Conservation (phyloP, 2,329 filamentous ascomycete species). For the Penicillium expansum region DNA sequence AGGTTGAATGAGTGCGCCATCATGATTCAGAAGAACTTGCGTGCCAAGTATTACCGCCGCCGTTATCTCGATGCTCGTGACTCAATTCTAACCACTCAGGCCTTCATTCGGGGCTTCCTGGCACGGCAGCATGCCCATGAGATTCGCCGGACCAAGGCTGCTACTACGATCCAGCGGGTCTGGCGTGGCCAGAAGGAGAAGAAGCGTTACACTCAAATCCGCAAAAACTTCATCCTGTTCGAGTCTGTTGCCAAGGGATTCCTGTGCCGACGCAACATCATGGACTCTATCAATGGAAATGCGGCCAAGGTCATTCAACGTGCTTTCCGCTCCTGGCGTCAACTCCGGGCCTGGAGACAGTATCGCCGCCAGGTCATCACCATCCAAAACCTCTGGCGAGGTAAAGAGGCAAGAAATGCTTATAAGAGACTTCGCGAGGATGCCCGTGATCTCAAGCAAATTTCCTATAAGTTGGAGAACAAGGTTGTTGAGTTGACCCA, state of each 20-base stretch:
- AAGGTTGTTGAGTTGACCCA: constrained; percentile 99
- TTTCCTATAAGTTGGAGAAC: constrained; percentile 98
- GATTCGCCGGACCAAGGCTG: constrained; percentile 77
- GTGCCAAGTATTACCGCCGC: constrained; percentile 89
- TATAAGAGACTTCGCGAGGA: constrained; percentile 95
- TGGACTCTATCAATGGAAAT: constrained; percentile 91
- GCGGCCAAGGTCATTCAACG: constrained; percentile 88
- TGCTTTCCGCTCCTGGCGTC: constrained; percentile 77
- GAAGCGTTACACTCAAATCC: constrained; percentile 73
- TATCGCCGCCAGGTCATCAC: constrained; percentile 87
- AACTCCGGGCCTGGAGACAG: constrained; percentile 77
- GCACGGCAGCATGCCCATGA: constrained; percentile 77
- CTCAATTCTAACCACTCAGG: constrained; percentile 76
- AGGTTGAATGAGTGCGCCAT: constrained; percentile 90
- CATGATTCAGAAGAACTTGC: constrained; percentile 98
- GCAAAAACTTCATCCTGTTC: constrained; percentile 80
- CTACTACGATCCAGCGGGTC: constrained; percentile 89
- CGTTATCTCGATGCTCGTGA: constrained; percentile 84
- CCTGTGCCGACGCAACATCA: constrained; percentile 82
- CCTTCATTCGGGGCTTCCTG: constrained; percentile 71
- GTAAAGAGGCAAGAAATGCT: constrained; percentile 71
- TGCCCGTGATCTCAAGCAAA: constrained; percentile 96
- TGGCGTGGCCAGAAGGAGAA: constrained; percentile 92
- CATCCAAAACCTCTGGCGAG: constrained; percentile 90
- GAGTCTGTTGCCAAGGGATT: constrained; percentile 91